A percentile compares a stretch with the other conserved stretches of the same genome.
These are phyloP conservation scores for Arthrinium puccinioides DNA, from an alignment of 2,329 filamentous ascomycete species.

Conservation along the genomic window DNA sequence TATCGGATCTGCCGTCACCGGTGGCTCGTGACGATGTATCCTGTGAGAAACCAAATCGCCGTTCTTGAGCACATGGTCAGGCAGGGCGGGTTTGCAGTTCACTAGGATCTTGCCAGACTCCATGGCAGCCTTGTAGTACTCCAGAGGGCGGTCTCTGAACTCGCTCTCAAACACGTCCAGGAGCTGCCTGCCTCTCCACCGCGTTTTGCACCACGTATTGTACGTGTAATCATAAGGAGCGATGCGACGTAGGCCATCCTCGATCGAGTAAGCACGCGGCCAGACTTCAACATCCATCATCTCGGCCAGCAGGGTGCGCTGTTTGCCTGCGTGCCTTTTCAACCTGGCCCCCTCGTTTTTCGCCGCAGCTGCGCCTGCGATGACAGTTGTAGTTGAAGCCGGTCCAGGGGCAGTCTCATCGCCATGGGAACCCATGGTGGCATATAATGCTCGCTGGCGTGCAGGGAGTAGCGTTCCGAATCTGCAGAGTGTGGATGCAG, in stretches of 20 bases:
- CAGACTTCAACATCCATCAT: constrained; percentile 29
- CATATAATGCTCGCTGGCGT: too few species aligned
- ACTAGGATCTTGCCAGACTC: constrained; percentile 70
- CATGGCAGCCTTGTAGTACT: constrained; percentile 86
- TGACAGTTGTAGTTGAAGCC: neutral
- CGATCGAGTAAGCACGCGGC: constrained; percentile 70
- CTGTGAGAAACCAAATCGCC: constrained; percentile 91
- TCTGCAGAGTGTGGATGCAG: too few species aligned
- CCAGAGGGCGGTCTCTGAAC: constrained; percentile 78
- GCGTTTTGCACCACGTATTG: constrained; percentile 88
- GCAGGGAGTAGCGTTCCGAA: too few species aligned
- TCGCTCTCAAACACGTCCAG: constrained; percentile 87
- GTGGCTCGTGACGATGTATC: constrained; percentile 90
- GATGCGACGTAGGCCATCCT: constrained; percentile 76
- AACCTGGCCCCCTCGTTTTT: constrained; percentile 8
- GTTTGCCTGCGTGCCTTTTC: constrained; percentile 5
- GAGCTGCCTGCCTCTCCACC: constrained; percentile 77
- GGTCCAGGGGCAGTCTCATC: too few species aligned
- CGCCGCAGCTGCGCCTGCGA: too few species aligned
- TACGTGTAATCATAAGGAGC: constrained; percentile 88
- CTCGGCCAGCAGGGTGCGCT: constrained; percentile 6
- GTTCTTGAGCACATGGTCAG: constrained; percentile 70
- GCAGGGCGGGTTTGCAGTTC: constrained; percentile 65
- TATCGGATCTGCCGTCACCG: constrained; percentile 74
- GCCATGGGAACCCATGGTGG: too few species aligned